A percentile compares a stretch with the other conserved stretches of the same genome.
phyloP scores from a whole-genome alignment of 768 basidiomycete genomes.

The Naematelia encephala region DNA sequence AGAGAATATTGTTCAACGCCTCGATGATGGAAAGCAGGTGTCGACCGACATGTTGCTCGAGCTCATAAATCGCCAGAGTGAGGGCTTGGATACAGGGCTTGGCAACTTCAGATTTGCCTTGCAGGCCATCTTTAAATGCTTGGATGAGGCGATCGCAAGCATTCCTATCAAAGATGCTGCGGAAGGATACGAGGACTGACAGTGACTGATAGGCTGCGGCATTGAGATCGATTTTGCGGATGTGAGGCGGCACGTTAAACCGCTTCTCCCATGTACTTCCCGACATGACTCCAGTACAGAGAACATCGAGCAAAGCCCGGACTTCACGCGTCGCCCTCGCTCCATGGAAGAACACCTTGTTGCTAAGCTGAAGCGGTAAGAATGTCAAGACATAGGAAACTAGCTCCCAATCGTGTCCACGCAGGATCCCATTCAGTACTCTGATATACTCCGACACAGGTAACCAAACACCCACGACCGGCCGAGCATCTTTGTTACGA shows the following conservation, averaged over 20 bases:
- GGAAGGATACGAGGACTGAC: constrained; percentile 82
- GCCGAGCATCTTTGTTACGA: constrained; percentile 26
- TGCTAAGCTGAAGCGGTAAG: constrained; percentile 82
- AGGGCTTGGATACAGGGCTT: constrained; percentile 88
- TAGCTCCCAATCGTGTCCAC: constrained; percentile 87
- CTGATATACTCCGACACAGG: constrained; percentile 72
- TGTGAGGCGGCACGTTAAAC: constrained; percentile 45
- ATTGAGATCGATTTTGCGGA: constrained; percentile 75
- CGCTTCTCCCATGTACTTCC: constrained; percentile 28
- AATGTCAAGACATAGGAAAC: constrained; percentile 87
- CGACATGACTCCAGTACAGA: constrained; percentile 58
- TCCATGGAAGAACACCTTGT: constrained; percentile 96
- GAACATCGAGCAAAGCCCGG: constrained; percentile 60
- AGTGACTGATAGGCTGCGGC: constrained; percentile 83
- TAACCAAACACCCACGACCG: constrained; percentile 54
- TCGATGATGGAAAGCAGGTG: constrained; percentile 74
- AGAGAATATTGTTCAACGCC: constrained; percentile 84
- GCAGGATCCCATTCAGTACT: constrained; percentile 63
- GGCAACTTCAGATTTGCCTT: constrained; percentile 55
- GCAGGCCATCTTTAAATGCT: constrained; percentile 53
- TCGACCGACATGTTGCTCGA: constrained; percentile 75
- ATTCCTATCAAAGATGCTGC: constrained; percentile 64
- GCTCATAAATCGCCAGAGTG: constrained; percentile 79
- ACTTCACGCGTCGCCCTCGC: constrained; percentile 68
- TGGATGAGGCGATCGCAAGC: constrained; percentile 53